phyloP scores from a whole-genome alignment of 176 grass and related monocot genomes.

The Oryza officinalis region DNA sequence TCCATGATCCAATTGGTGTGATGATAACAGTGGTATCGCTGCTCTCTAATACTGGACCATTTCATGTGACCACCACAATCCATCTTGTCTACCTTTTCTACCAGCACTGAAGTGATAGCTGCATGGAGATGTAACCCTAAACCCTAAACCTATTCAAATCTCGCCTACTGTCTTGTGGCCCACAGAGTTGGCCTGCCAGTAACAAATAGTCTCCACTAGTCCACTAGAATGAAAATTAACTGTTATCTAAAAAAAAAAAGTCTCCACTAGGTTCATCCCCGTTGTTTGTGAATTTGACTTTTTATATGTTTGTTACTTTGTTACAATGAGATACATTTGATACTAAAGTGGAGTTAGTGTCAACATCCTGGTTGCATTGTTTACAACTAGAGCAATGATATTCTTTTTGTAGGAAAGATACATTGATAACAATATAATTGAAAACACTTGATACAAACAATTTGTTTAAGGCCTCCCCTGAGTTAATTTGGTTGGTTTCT shows the following conservation, averaged over 20 bases:
- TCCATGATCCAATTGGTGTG: neutral
- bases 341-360: neutral
- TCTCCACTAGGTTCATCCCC: neutral
- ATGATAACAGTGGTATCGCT: neutral
- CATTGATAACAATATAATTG: slow-evolving; percentile 10
- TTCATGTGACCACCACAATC: neutral
- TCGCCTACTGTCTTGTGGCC: neutral
- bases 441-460: neutral
- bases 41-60: neutral
- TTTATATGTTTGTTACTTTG: slow-evolving; percentile 1
- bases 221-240: too few species aligned
- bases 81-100: neutral
- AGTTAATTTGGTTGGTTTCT: slow-evolving; percentile 15
- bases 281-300: neutral
- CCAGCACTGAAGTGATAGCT: neutral
- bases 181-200: neutral
- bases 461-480: neutral
- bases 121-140: neutral
- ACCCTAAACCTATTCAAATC: neutral
- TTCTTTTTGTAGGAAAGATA: neutral
- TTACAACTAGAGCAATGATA: neutral
- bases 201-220: neutral
- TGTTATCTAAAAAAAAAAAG: neutral
- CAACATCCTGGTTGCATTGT: neutral
- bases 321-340: neutral